Evolutionary conservation across 2,329 filamentous ascomycete species (phyloP), one percentile per base, ranked within the genome.

Genomic region (Calonectria hawksworthii): DNA sequence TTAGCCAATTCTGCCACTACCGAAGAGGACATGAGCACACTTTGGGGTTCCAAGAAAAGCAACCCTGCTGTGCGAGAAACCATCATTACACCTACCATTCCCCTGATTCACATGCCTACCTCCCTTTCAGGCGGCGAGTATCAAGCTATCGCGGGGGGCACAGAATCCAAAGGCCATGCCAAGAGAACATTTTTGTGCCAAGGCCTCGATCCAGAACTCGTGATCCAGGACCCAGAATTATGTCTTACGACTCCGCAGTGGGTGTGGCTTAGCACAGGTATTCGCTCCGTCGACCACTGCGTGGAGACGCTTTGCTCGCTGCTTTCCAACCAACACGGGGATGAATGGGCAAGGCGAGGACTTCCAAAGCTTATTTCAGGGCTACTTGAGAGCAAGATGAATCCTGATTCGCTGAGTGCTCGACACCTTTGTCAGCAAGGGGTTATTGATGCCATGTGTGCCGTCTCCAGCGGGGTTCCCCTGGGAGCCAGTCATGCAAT

Each of bases 391-490:
- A 61, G 56, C 13, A 61, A 61, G n/a, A 28, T 11, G 14, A 38
- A 26, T 21, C 34, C 56, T 26, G 8, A 5, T 26, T 23, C 36
- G 21, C 56, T 61, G 1, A 21, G 36, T 18, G 56, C 56, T 9
- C 56, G 56, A 3, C 56, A 61, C 41, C 56, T 61, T 41, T 61
- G 56, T 61, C 56, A 61, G n/a, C 56, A 61, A 21, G 56, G 56
- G 3, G 56, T 61, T 14, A 61, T 61, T n/a, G n/a, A 61, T 28
- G 56, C 56, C n/a, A 61, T 61, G 56, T 61, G 56, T 23, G 56
- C 56, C 23, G 56, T 61, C 7, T 61, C 56, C 2, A 61, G 56
- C 21, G 56, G 56, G 6, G 56, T 61, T 61, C 56, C 56, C 4
- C 26, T 61, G 11, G 56, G 56, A 1, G 56, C 56, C 13, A 61